phyloP scores from a whole-genome alignment of 257 asterid genomes.

The Penstemon davidsonii region DNA sequence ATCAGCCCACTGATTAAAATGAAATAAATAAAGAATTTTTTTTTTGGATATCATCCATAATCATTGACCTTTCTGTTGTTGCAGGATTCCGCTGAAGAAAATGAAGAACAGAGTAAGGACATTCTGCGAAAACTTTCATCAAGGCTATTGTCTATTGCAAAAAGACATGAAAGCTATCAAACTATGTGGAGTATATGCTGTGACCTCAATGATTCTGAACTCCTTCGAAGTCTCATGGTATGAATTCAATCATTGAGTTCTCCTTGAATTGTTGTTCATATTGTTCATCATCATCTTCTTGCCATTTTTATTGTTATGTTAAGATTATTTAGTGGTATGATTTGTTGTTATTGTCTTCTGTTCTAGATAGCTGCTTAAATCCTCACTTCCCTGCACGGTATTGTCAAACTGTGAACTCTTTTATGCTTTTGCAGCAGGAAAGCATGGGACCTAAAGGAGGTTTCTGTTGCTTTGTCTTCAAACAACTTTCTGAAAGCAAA shows the following conservation, averaged over 20 bases:
- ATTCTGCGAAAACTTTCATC: conserved; percentile 59
- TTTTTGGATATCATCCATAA: conserved; percentile 24
- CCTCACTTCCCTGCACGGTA: neutral
- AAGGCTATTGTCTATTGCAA: conserved; percentile 67
- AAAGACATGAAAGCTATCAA: conserved; percentile 81
- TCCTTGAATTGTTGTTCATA: conserved; percentile 12
- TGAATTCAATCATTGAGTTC: conserved; percentile 22
- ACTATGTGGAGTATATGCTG: conserved; percentile 84
- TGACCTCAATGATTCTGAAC: conserved; percentile 71
- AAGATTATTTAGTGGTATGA: conserved; percentile 1
- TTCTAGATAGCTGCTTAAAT: conserved; percentile 20
- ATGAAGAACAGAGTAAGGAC: conserved; percentile 51
- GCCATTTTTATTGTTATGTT: conserved; percentile 7
- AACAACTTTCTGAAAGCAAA: conserved; percentile 63
- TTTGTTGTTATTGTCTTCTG: neutral
- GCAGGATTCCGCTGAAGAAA: conserved; percentile 58
- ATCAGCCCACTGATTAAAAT: neutral
- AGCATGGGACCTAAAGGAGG: conserved; percentile 95
- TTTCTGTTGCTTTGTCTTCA: conserved; percentile 82
- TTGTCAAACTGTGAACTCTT: conserved; percentile 17
- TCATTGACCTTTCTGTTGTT: conserved; percentile 25
- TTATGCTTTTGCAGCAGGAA: conserved; percentile 58
- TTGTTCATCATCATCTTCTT: conserved; percentile 8
- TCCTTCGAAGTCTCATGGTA: conserved; percentile 87
- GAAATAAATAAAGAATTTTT: neutral